Percentiles rank a stretch among this genome's conserved stretches.
These are phyloP conservation scores for Fusarium nisikadoi DNA, from an alignment of 2,329 filamentous ascomycete species.

Conservation along the genomic window DNA sequence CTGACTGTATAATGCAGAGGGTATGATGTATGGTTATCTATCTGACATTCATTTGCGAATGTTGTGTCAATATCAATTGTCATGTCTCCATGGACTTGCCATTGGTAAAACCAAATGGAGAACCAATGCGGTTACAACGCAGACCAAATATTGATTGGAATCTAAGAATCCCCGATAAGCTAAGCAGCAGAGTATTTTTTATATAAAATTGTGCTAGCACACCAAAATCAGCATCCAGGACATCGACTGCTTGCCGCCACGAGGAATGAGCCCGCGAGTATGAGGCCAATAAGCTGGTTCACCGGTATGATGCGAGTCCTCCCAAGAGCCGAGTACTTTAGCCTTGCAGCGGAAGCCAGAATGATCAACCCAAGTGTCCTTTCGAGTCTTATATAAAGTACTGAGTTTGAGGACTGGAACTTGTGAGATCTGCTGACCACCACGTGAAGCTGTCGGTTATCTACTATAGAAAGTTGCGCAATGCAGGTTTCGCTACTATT, in stretches of 20 bases:
- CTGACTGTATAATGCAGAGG: not conserved
- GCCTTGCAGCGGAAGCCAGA: not conserved
- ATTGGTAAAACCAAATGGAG: not conserved
- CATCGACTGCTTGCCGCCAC: not conserved
- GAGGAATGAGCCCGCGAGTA: not conserved
- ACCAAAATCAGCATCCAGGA: not conserved
- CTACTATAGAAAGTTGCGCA: not conserved
- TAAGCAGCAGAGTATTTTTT: not conserved
- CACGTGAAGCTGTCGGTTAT: not conserved
- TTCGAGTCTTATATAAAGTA: not conserved
- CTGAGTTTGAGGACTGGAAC: not conserved
- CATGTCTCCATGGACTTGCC: not conserved
- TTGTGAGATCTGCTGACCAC: not conserved
- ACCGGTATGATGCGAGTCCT: not conserved
- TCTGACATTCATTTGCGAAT: not conserved
- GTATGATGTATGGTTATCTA: not conserved
- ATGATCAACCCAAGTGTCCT: not conserved
- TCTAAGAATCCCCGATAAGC: not conserved
- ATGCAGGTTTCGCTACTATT: not conserved
- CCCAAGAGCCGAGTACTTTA: not conserved
- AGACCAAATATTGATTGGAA: not conserved
- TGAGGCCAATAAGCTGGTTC: not conserved
- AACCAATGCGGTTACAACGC: not conserved
- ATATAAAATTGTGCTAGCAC: not conserved
- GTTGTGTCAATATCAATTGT: not conserved